Evolutionary conservation across 805 yeast genomes (phyloP).

Genomic region (Kazachstania taianensis): DNA sequence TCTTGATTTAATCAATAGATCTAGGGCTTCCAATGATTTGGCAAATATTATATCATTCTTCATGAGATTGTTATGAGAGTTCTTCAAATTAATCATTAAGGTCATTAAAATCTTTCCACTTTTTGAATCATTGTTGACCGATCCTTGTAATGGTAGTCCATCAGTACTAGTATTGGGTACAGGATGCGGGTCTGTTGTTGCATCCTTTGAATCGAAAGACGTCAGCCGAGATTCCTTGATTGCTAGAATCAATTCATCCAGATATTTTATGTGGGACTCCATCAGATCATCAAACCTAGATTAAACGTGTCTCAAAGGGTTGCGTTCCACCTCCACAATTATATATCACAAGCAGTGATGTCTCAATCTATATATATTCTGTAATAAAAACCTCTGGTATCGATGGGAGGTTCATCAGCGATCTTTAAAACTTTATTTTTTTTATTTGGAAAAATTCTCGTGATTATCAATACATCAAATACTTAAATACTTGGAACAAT

Average conservation of each 20-base stretch:
- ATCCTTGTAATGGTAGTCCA: not conserved
- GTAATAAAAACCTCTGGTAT: no score
- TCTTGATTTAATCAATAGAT: conserved; percentile 15
- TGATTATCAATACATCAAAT: no score
- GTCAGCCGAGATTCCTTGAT: conserved; percentile 12
- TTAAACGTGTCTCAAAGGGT: no score
- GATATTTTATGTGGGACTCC: conserved; percentile 23
- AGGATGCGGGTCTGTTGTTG: no score
- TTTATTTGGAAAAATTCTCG: no score
- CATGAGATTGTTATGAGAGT: conserved; percentile 6
- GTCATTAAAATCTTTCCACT: conserved; percentile 17
- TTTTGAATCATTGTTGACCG: conserved; percentile 7
- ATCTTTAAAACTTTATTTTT: no score
- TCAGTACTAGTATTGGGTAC: not conserved
- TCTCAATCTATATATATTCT: no score
- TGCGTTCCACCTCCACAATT: no score
- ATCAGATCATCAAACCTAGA: no score
- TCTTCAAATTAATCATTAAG: conserved; percentile 10
- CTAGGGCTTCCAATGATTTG: conserved; percentile 22
- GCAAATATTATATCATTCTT: conserved; percentile 17
- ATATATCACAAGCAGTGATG: no score
- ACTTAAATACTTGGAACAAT: no score
- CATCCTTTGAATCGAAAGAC: not conserved
- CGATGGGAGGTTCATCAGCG: no score
- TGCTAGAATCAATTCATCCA: conserved; percentile 24